A percentile compares a stretch with the other conserved stretches of the same genome.
Evolutionary conservation across 345 rosid genomes (phyloP).

Genomic region (Cardamine chenopodiifolia): DNA sequence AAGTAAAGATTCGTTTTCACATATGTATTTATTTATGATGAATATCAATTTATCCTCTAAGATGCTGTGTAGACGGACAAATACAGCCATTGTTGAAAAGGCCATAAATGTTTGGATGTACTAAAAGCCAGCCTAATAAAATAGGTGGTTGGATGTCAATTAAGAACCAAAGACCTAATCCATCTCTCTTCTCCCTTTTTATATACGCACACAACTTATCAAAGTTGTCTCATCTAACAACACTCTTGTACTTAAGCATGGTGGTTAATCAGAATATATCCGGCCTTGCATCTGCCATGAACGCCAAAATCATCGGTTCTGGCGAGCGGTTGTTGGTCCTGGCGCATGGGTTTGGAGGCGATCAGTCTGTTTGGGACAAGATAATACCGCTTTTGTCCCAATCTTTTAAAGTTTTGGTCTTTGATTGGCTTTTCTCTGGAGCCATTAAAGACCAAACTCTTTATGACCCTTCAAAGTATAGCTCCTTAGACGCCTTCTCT

Average conservation of each 20-base stretch:
- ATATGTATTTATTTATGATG: slow-evolving; percentile 12
- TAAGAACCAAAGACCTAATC: slow-evolving; percentile 38
- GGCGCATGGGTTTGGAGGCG: slow-evolving; percentile 77
- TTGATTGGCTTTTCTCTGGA: slow-evolving; percentile 79
- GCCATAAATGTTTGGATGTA: slow-evolving; percentile 41
- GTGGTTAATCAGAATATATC: slow-evolving; percentile 43
- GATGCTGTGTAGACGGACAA: slow-evolving; percentile 35
- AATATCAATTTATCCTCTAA: not conserved
- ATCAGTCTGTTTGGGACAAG: slow-evolving; percentile 72
- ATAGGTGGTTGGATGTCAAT: slow-evolving; percentile 44
- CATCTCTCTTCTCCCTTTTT: slow-evolving; percentile 26
- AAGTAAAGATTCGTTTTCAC: slow-evolving; percentile 29
- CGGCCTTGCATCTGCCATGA: slow-evolving; percentile 56
- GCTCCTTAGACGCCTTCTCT: slow-evolving; percentile 62
- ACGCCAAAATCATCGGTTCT: slow-evolving; percentile 62
- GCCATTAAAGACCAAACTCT: slow-evolving; percentile 56
- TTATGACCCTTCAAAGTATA: slow-evolving; percentile 60
- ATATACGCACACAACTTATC: slow-evolving; percentile 27
- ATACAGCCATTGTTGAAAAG: slow-evolving; percentile 42
- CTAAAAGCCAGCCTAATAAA: slow-evolving; percentile 46
- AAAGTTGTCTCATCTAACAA: slow-evolving; percentile 13
- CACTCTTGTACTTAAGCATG: slow-evolving; percentile 37
- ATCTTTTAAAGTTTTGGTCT: slow-evolving; percentile 56
- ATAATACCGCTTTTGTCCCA: slow-evolving; percentile 52
- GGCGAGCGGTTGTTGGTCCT: slow-evolving; percentile 50